Conservation (phyloP, 345 rosid species). For the Capsella bursapastoris region DNA sequence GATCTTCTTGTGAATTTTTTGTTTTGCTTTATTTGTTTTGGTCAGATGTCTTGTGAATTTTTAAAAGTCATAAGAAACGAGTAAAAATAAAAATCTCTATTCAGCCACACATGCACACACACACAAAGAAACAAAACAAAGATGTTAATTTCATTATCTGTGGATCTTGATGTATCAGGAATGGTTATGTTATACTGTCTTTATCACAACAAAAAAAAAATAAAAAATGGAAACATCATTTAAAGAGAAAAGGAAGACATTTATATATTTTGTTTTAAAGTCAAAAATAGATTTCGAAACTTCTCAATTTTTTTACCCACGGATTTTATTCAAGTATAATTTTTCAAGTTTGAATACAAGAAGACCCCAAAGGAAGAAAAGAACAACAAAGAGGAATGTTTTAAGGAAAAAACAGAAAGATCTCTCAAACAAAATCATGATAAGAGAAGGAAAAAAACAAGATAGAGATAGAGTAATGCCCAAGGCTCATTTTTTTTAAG, state of each 20-base stretch:
- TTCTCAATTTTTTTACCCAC: too few relatives aligned
- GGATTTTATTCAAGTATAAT: too few relatives aligned
- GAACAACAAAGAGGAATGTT: constrained; percentile 17
- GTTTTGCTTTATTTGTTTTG: neutral
- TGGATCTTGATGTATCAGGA: too few relatives aligned
- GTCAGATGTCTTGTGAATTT: constrained; percentile 18
- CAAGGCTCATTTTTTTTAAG: constrained; percentile 45
- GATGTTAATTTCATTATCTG: neutral
- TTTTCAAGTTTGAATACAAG: neutral
- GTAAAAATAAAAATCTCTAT: neutral
- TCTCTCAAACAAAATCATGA: constrained; percentile 23
- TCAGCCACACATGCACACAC: neutral
- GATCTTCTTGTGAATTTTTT: neutral
- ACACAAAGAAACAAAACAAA: neutral
- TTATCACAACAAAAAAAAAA: too few relatives aligned
- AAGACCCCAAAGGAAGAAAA: neutral
- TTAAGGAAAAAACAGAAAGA: constrained; percentile 14
- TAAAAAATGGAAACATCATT: too few relatives aligned
- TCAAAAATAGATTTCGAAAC: too few relatives aligned
- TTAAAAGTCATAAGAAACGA: neutral
- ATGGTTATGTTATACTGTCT: too few relatives aligned
- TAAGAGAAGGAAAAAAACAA: constrained; percentile 13
- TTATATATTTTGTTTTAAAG: too few relatives aligned
- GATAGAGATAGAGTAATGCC: constrained; percentile 4
- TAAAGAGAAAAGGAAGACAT: too few relatives aligned